These are phyloP conservation scores for Oryza rufipogon DNA, from an alignment of 176 grass and related monocot genomes.

Conservation along the genomic window DNA sequence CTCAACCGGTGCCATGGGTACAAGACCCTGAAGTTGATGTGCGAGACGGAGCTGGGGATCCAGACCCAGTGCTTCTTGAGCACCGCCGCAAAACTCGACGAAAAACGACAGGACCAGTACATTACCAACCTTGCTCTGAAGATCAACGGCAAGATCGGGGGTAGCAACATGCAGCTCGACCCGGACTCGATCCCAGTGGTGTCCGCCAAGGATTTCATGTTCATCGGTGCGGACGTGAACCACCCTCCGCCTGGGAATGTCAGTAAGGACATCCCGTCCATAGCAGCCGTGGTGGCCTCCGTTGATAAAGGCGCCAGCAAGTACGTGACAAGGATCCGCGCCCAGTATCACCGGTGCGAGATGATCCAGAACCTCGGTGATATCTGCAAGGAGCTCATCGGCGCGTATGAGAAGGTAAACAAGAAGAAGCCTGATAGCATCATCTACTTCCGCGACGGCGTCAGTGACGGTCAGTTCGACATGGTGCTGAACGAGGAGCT, in stretches of 20 bases:
- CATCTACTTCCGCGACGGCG: conserved; percentile 72
- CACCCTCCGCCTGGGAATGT: conserved; percentile 48
- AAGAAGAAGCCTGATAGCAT: conserved; percentile 38
- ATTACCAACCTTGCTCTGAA: conserved; percentile 60
- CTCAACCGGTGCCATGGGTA: conserved; percentile 45
- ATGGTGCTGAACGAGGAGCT: conserved; percentile 64
- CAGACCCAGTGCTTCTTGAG: conserved; percentile 56
- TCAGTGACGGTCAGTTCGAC: conserved; percentile 56
- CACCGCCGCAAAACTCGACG: background rate
- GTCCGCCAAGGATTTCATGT: conserved; percentile 41
- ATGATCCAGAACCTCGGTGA: conserved; percentile 39
- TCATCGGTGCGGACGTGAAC: conserved; percentile 73
- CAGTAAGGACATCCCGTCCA: conserved; percentile 45
- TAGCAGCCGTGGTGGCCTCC: conserved; percentile 59
- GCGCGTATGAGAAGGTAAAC: conserved; percentile 41
- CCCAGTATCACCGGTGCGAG: conserved; percentile 38
- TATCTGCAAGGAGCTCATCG: conserved; percentile 49
- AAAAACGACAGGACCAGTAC: conserved; percentile 40
- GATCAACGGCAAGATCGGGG: conserved; percentile 67
- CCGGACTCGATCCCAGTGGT: conserved; percentile 41
- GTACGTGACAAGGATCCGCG: conserved; percentile 51
- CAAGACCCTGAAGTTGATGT: conserved; percentile 64
- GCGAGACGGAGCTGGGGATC: conserved; percentile 60
- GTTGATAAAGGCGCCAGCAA: conserved; percentile 41
- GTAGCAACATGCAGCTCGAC: conserved; percentile 54